Conservation (phyloP, 108 stramenopile genomes). For the Cyclotella baltica region DNA sequence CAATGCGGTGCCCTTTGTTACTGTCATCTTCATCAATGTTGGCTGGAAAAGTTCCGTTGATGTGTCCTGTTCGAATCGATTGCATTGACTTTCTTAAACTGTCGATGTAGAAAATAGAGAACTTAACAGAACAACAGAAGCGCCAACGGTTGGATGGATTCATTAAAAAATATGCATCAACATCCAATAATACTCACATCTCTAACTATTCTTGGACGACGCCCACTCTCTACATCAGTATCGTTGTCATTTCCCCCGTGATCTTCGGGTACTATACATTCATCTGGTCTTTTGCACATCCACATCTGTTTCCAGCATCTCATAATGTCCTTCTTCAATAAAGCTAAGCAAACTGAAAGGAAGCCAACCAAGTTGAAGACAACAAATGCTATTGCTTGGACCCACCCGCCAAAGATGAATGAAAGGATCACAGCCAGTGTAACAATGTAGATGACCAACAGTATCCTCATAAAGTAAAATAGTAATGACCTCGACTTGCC, state of each 20-base stretch:
- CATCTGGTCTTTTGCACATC: conserved; percentile 21
- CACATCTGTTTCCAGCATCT: conserved; percentile 34
- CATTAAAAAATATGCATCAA: not conserved
- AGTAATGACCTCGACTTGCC: conserved; percentile 33
- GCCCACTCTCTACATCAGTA: not conserved
- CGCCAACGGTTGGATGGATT: not conserved
- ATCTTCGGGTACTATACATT: not conserved
- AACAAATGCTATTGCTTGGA: conserved; percentile 42
- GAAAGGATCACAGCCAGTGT: conserved; percentile 32
- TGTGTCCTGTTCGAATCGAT: not conserved
- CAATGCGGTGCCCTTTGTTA: not conserved
- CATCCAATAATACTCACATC: not conserved
- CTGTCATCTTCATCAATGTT: not conserved
- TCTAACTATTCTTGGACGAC: not conserved
- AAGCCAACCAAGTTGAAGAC: conserved; percentile 40
- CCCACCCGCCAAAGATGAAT: conserved; percentile 39
- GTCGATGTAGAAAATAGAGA: not conserved
- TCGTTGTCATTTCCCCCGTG: not conserved
- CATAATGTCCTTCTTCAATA: conserved; percentile 39
- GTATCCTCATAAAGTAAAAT: conserved; percentile 40
- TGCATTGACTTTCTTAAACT: conserved; percentile 4
- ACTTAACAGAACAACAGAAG: not conserved
- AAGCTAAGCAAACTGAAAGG: conserved; percentile 34
- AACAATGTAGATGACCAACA: conserved; percentile 36
- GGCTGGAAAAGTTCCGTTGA: not conserved